Percentiles rank a stretch among this genome's conserved stretches.
These are phyloP conservation scores for Viridothelium virens DNA, from an alignment of 495 filamentous ascomycete species.

Conservation along the genomic window DNA sequence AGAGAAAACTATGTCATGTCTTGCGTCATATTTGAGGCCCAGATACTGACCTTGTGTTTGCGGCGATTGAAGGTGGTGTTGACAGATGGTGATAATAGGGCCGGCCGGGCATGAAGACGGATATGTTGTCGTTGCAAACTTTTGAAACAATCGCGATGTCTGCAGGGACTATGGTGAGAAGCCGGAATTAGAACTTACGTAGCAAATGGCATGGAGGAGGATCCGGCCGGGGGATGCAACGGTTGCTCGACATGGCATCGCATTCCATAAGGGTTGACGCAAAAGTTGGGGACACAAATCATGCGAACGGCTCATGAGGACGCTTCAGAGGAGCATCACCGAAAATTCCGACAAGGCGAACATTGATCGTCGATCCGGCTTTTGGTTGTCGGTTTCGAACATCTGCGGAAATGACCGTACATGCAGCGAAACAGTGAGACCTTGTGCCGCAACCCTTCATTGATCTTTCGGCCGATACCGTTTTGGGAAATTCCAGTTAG, in stretches of 20 bases:
- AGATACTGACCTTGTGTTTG: neutral
- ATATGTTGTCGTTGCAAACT: neutral
- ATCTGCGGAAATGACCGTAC: too few relatives aligned
- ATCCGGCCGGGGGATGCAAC: neutral
- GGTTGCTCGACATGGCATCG: too few relatives aligned
- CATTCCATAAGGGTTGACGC: neutral
- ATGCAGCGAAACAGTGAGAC: too few relatives aligned
- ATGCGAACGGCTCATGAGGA: too few relatives aligned
- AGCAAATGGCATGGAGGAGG: too few relatives aligned
- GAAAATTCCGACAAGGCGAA: too few relatives aligned
- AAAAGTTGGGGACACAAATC: neutral
- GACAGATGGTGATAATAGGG: neutral
- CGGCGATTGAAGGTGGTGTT: neutral
- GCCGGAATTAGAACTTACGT: constrained; percentile 5
- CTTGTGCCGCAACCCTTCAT: neutral
- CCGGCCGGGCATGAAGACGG: neutral
- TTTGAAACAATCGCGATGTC: neutral
- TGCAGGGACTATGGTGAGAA: neutral
- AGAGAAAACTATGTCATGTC: neutral
- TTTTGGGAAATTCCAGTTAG: neutral
- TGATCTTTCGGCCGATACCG: neutral
- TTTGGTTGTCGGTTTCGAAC: too few relatives aligned
- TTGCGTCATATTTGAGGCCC: constrained; percentile 8
- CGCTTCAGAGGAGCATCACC: too few relatives aligned
- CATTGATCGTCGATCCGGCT: too few relatives aligned